phyloP scores from a whole-genome alignment of 768 basidiomycete genomes.

The Leccinum aurantiacum region DNA sequence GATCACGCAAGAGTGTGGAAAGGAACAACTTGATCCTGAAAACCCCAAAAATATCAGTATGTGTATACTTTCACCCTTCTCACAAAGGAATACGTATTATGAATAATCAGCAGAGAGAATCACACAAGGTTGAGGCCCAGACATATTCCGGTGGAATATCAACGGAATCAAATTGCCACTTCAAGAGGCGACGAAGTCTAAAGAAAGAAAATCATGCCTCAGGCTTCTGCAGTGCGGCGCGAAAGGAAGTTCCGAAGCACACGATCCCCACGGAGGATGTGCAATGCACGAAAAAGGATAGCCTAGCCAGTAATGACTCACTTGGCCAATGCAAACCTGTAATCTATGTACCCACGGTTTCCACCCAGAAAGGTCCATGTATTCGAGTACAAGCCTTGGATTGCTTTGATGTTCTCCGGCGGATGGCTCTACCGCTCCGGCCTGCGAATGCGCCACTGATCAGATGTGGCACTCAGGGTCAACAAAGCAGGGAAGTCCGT shows the following conservation, averaged over 20 bases:
- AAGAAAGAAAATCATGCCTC: constrained; percentile 23
- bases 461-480: constrained; percentile 24
- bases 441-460: constrained; percentile 31
- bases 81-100: constrained; percentile 1
- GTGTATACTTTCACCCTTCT: neutral
- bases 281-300: constrained; percentile 10
- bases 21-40: constrained; percentile 63
- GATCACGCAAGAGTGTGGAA: constrained; percentile 55
- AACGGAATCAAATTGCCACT: constrained; percentile 9
- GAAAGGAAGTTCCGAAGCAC: constrained; percentile 10
- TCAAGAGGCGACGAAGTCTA: constrained; percentile 17
- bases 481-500: constrained; percentile 27
- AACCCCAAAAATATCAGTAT: constrained; percentile 25
- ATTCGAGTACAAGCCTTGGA: constrained; percentile 54
- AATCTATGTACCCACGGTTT: constrained; percentile 61
- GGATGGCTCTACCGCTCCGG: constrained; percentile 54
- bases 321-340: constrained; percentile 60
- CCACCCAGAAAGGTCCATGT: constrained; percentile 59
- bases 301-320: constrained; percentile 35
- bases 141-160: neutral
- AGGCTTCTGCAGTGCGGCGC: constrained; percentile 7
- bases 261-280: constrained; percentile 10
- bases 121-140: constrained; percentile 5
- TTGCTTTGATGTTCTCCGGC: constrained; percentile 36
- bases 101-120: constrained; percentile 1